phyloP scores from a whole-genome alignment of 2,329 filamentous ascomycete genomes.

The Beauveria bassiana region DNA sequence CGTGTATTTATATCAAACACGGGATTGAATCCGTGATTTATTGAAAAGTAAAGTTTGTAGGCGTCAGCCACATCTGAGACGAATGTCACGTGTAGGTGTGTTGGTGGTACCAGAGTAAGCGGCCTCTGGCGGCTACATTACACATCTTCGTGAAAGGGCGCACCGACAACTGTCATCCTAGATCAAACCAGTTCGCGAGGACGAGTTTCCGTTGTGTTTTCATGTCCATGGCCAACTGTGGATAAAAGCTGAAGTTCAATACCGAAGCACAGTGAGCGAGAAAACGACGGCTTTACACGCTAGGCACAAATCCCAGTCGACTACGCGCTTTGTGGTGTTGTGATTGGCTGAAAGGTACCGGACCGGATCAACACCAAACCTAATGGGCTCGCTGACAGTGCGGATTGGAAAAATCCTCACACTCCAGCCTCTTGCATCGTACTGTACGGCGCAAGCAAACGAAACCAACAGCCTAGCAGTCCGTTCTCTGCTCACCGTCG shows the following conservation, averaged over 20 bases:
- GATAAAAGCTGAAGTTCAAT: background rate
- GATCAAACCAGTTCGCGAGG: background rate
- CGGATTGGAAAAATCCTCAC: conserved; percentile 35
- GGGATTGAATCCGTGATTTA: background rate
- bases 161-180: background rate
- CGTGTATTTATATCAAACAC: background rate
- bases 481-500: conserved; percentile 11
- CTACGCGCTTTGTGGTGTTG: conserved; percentile 6
- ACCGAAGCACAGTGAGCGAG: background rate
- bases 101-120: conserved; percentile 1
- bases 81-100: conserved; percentile 7
- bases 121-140: background rate
- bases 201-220: too few species aligned
- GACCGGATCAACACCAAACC: conserved; percentile 34
- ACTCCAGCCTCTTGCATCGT: conserved; percentile 27
- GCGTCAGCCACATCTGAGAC: background rate
- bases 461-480: conserved; percentile 17
- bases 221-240: background rate
- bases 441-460: conserved; percentile 9
- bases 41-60: background rate
- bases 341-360: conserved; percentile 24
- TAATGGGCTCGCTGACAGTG: conserved; percentile 30
- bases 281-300: background rate
- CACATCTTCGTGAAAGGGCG: background rate
- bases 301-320: conserved; percentile 4